Evolutionary conservation across 2,329 filamentous ascomycete species (phyloP), one percentile per base, ranked within the genome.

Genomic region (Hypoxylon sp.): DNA sequence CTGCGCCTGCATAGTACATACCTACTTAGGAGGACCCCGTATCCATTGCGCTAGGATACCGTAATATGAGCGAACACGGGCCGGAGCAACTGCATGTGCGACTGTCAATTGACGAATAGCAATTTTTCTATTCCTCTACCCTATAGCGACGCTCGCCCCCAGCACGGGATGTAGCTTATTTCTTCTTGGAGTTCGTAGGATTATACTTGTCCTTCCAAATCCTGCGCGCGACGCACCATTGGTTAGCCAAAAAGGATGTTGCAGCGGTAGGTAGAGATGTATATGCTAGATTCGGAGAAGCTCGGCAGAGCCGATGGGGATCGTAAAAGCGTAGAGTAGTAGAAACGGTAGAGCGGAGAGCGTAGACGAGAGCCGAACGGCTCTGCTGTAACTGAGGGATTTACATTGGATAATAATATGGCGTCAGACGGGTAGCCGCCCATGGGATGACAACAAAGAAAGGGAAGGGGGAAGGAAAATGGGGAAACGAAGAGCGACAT

Each of bases 121-220:
- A n/a, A 32, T 19, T 23, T 14, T 25, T 29, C 1, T 45, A 19
- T 55, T 41, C 14, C 29, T 37, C 43, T 56, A 56, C 21, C 53
- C 53, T 46, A 37, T 47, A 47, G 19, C 30, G 16, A 21, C 2
- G 16, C 29, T 32, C 16, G 41, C 41, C 41, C 39, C 32, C 6
- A 11, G 27, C 12, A 34, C n/a, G 50, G 43, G 39, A 60, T 48
- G 54, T 29, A 52, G 62, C 53, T 62, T 79, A 78, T 70, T 84
- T 81, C 76, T 84, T 81, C 69, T 76, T 76, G 61, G 77, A 75
- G 62, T 77, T 81, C 53, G 63, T 67, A 32, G 85, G 83, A 74
- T 86, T 86, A 81, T 98, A 97, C 81, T 98, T 98, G 68, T 97
- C 94, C 79, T 98, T 98, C 93, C 95, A 97, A 76, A 98, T 97